Conservation (phyloP, 2,329 filamentous ascomycete species). For the Achaetomium macrosporum region DNA sequence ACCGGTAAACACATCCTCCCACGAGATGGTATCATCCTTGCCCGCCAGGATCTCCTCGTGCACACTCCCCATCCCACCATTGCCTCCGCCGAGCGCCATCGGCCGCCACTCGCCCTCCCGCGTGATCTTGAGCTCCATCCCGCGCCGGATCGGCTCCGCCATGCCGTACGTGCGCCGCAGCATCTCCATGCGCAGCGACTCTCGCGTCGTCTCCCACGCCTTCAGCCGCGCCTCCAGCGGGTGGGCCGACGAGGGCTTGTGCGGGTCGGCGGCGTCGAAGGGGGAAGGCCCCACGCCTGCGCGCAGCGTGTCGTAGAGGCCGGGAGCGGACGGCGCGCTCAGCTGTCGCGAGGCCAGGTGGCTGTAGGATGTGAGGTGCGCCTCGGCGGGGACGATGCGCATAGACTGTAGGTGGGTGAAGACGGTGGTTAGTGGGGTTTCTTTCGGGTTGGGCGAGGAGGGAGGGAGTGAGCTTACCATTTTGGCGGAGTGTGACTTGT, state of each 20-base stretch:
- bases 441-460: constrained; percentile 8
- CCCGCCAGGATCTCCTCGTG: constrained; percentile 88
- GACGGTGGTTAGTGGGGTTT: background rate
- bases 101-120: constrained; percentile 75
- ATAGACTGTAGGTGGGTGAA: constrained; percentile 57
- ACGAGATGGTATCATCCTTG: constrained; percentile 68
- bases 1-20: constrained; percentile 90
- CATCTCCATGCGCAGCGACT: constrained; percentile 78
- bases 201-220: constrained; percentile 86
- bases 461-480: constrained; percentile 42
- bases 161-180: constrained; percentile 85
- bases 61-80: constrained; percentile 49
- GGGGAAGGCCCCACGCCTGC: constrained; percentile 66
- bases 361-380: constrained; percentile 60
- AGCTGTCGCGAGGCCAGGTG: constrained; percentile 53
- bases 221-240: constrained; percentile 87
- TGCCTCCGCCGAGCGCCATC: constrained; percentile 54
- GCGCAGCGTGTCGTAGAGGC: constrained; percentile 89
- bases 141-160: constrained; percentile 83
- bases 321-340: constrained; percentile 83
- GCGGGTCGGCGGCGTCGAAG: constrained; percentile 33
- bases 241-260: constrained; percentile 62
- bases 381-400: constrained; percentile 73
- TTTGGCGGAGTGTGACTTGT: constrained; percentile 31
- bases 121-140: constrained; percentile 92